phyloP scores from a whole-genome alignment of 345 rosid genomes.

The sweet orange (Citrus sinensis) region DNA sequence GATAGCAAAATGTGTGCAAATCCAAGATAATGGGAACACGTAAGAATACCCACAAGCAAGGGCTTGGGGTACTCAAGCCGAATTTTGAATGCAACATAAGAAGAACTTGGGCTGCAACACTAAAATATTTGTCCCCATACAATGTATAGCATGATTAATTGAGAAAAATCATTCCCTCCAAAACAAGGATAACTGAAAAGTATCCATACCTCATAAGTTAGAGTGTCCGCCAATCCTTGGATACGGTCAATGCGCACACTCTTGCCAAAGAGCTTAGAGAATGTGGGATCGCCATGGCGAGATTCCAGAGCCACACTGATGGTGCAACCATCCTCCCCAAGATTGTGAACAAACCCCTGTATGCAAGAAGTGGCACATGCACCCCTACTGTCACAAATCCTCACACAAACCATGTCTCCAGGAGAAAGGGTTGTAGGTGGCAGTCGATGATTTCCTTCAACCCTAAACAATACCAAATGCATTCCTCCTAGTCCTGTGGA shows the following conservation, averaged over 20 bases:
- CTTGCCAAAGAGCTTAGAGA: slow-evolving; percentile 92
- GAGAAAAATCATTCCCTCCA: too few species aligned
- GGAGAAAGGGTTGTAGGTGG: slow-evolving; percentile 96
- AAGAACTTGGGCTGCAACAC: background rate
- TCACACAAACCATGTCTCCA: slow-evolving; percentile 97
- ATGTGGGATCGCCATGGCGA: slow-evolving; percentile 95
- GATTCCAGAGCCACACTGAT: slow-evolving; percentile 90
- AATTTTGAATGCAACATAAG: background rate
- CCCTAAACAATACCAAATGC: slow-evolving; percentile 86
- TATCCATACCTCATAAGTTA: slow-evolving; percentile 78
- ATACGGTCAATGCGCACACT: slow-evolving; percentile 90
- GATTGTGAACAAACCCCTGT: slow-evolving; percentile 90
- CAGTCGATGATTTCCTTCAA: slow-evolving; percentile 76
- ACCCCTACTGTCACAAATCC: slow-evolving; percentile 81
- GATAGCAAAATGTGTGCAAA: background rate
- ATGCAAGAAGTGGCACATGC: slow-evolving; percentile 84
- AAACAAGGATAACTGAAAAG: background rate
- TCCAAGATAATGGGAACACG: background rate
- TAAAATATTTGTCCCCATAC: background rate
- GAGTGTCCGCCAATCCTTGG: slow-evolving; percentile 87
- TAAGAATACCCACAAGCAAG: background rate
- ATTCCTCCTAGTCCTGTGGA: slow-evolving; percentile 87
- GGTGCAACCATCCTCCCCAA: slow-evolving; percentile 95
- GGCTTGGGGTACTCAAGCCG: background rate
- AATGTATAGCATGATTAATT: background rate